Percentiles rank a stretch among this genome's conserved stretches.
Evolutionary conservation across 2,329 filamentous ascomycete species (phyloP).

Genomic region (Penicillium nordicum): DNA sequence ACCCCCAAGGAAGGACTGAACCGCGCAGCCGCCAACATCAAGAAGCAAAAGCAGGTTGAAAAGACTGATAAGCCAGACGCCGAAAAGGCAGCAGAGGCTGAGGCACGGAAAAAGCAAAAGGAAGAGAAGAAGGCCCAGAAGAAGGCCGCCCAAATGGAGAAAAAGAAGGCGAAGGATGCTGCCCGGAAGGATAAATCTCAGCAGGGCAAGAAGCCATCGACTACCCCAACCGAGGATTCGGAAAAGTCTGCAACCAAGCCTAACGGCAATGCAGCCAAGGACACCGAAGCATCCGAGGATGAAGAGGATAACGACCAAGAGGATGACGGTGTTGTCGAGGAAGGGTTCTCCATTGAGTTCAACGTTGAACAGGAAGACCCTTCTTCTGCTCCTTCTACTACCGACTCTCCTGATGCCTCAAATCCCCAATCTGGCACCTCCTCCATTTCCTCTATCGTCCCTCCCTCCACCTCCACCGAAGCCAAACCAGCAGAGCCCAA

Average conservation of each 20-base stretch:
- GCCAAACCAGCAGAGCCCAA: constrained; percentile 48
- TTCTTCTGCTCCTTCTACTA: constrained; percentile 46
- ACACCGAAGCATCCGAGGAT: constrained; percentile 21
- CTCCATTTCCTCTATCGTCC: constrained; percentile 65
- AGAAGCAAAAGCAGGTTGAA: constrained; percentile 55
- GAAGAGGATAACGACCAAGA: constrained; percentile 28
- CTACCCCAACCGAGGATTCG: constrained; percentile 15
- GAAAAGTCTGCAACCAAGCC: constrained; percentile 24
- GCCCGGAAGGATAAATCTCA: constrained; percentile 34
- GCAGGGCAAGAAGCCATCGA: constrained; percentile 24
- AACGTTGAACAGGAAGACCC: constrained; percentile 37
- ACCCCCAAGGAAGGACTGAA: constrained; percentile 63
- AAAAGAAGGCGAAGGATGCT: constrained; percentile 45
- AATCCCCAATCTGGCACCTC: constrained; percentile 56
- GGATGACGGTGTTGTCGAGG: constrained; percentile 44
- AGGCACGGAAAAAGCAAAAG: constrained; percentile 37
- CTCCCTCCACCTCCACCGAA: constrained; percentile 36
- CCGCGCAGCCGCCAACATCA: constrained; percentile 41
- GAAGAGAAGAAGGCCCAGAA: constrained; percentile 45
- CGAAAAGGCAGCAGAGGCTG: constrained; percentile 32
- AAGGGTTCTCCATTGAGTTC: constrained; percentile 51
- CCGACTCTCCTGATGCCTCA: constrained; percentile 60
- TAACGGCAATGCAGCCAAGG: constrained; percentile 13
- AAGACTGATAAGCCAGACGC: constrained; percentile 22
- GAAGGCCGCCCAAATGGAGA: constrained; percentile 50